Evolutionary conservation across 192 early-diverging fungal species (phyloP).

Genomic region (Umbelopsis isabellina): DNA sequence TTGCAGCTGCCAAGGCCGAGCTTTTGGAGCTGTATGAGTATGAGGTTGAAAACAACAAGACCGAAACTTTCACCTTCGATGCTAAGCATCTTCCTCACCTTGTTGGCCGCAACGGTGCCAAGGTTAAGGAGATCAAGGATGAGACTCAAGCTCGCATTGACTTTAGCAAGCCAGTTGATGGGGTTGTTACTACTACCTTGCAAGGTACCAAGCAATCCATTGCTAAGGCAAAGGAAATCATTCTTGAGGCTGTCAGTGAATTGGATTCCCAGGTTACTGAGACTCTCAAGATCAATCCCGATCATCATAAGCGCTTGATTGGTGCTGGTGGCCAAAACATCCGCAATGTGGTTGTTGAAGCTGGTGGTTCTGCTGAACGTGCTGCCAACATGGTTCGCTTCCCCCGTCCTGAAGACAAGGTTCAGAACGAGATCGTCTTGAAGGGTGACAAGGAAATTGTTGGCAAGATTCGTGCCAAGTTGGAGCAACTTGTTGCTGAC

Average conservation of each 20-base stretch:
- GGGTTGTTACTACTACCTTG: slow-evolving; percentile 49
- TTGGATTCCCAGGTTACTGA: slow-evolving; percentile 60
- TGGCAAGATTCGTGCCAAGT: slow-evolving; percentile 47
- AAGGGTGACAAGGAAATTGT: slow-evolving; percentile 67
- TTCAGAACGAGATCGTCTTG: slow-evolving; percentile 59
- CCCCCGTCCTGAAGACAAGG: slow-evolving; percentile 49
- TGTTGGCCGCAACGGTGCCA: slow-evolving; percentile 75
- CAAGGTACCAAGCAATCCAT: slow-evolving; percentile 61
- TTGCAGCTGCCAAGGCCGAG: slow-evolving; percentile 77
- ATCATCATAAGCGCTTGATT: slow-evolving; percentile 70
- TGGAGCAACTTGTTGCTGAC: slow-evolving; percentile 52
- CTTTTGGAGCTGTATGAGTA: slow-evolving; percentile 82
- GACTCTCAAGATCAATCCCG: slow-evolving; percentile 49
- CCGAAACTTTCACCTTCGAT: slow-evolving; percentile 66
- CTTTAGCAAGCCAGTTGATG: slow-evolving; percentile 49
- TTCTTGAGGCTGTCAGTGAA: slow-evolving; percentile 64
- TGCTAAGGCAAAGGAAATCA: slow-evolving; percentile 54
- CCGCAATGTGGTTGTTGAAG: slow-evolving; percentile 62
- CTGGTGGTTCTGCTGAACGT: slow-evolving; percentile 60
- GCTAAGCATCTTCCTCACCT: slow-evolving; percentile 69
- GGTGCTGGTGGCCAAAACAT: slow-evolving; percentile 65
- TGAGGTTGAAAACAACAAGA: slow-evolving; percentile 77
- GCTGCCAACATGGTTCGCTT: slow-evolving; percentile 64
- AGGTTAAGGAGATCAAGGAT: slow-evolving; percentile 76
- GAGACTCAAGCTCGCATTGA: slow-evolving; percentile 77